Percentiles rank a stretch among this genome's conserved stretches.
Evolutionary conservation across 352 stramenopile genomes (phyloP).

Genomic region (Phytophthora crassamura): DNA sequence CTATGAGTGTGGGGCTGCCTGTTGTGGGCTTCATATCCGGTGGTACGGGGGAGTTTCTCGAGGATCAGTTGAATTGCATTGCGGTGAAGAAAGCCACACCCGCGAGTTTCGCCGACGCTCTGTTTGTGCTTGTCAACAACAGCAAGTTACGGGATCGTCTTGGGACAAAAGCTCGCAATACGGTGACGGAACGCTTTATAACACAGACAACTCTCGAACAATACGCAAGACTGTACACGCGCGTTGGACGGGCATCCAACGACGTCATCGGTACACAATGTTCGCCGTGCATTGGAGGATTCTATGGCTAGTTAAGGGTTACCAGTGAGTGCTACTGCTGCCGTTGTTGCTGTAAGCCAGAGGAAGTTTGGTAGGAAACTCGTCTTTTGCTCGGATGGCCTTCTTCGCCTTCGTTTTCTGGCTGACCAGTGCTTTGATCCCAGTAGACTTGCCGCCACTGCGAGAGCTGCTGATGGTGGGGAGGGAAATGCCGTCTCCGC

Average conservation of each 20-base stretch:
- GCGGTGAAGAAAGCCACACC: constrained; percentile 42
- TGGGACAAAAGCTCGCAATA: constrained; percentile 42
- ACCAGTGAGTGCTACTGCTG: constrained; percentile 26
- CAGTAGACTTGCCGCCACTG: constrained; percentile 35
- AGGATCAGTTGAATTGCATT: constrained; percentile 53
- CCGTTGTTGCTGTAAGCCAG: constrained; percentile 32
- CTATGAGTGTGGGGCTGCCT: constrained; percentile 61
- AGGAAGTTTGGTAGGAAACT: constrained; percentile 33
- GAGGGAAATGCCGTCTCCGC: constrained; percentile 66
- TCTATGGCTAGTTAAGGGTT: constrained; percentile 17
- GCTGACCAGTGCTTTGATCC: constrained; percentile 45
- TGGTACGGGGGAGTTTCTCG: constrained; percentile 55
- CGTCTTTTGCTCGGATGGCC: constrained; percentile 30
- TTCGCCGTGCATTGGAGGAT: constrained; percentile 4
- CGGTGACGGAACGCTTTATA: constrained; percentile 47
- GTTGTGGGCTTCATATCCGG: constrained; percentile 57
- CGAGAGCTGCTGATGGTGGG: constrained; percentile 39
- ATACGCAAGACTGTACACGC: constrained; percentile 51
- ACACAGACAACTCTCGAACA: constrained; percentile 30
- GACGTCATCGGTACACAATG: neutral
- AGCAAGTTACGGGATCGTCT: constrained; percentile 27
- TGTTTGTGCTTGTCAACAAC: constrained; percentile 42
- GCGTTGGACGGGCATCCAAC: constrained; percentile 14
- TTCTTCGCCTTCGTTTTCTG: constrained; percentile 48
- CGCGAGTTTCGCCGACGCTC: constrained; percentile 29